A percentile compares a stretch with the other conserved stretches of the same genome.
Evolutionary conservation across 2,329 filamentous ascomycete species (phyloP).

Genomic region (Metarhizium anisopliae): DNA sequence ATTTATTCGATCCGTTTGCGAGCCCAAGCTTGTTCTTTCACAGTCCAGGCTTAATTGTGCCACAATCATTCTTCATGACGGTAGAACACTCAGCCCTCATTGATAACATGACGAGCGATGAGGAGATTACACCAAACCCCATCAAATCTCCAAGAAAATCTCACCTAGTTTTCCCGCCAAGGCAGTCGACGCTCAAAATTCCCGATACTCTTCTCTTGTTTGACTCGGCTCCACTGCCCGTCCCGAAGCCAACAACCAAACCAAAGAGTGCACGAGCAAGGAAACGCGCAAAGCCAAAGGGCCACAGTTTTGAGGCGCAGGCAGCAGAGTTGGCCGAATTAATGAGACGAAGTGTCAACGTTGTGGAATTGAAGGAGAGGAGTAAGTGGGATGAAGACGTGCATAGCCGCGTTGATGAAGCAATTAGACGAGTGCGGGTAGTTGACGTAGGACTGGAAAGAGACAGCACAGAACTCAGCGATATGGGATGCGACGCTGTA

Average conservation of each 20-base stretch:
- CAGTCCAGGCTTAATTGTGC: constrained; percentile 36
- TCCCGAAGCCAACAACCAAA: not conserved
- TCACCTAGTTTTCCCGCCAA: constrained; percentile 39
- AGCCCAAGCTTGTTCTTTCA: constrained; percentile 52
- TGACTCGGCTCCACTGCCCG: constrained; percentile 21
- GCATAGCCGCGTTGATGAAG: constrained; percentile 24
- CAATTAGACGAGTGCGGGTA: constrained; percentile 27
- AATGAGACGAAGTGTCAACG: constrained; percentile 41
- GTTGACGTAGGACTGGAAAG: constrained; percentile 25
- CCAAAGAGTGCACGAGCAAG: constrained; percentile 9
- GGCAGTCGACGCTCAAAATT: constrained; percentile 36
- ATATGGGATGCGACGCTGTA: constrained; percentile 17
- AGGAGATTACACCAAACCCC: constrained; percentile 2
- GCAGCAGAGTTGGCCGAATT: constrained; percentile 35
- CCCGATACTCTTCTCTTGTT: constrained; percentile 41
- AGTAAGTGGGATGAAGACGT: constrained; percentile 31
- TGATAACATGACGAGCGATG: constrained; percentile 15
- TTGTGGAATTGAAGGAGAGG: constrained; percentile 34
- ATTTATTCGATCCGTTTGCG: constrained; percentile 52
- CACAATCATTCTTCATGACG: constrained; percentile 33
- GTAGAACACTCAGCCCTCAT: constrained; percentile 17
- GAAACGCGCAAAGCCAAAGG: constrained; percentile 12
- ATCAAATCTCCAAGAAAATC: constrained; percentile 29
- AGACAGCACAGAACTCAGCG: constrained; percentile 16
- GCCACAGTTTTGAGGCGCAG: constrained; percentile 38